Base-by-base conservation (phyloP, 1,139 yeast genomes). In the Lodderomyces metapsilosis region DNA sequence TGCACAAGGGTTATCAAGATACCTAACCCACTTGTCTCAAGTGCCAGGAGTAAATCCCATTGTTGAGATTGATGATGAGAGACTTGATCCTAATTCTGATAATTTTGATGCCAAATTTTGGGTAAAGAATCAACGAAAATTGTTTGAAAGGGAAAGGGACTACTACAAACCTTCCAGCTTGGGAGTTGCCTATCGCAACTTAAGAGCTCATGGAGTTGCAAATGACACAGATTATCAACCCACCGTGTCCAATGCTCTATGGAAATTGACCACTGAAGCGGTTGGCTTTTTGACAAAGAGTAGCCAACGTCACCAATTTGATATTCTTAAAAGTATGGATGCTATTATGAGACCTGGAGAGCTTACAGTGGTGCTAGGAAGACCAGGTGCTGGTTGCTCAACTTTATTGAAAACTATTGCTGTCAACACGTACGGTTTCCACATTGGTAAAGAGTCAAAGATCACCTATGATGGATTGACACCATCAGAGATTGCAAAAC, bases 141-240 rank as follows among this genome's bases (percentile, higher is more conserved):
- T 41, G 28, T 39, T 22, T 22, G 40, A 39, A 13, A 33, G 36
- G 2, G 33, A 42, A 23, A 22, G 40, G 4, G 39, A 43, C 3
- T 74, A 80, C 54, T 85, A 78, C 60, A 80, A 81, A 52, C 80
- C 80, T 11, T 71, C 80, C 30, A 70, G 77, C 13, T 64, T 86
- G 44, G 95, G 95, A 9, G 69, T 88, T 30, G 75, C 84, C 3
- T 88, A 82, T 71, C 74, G 76, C 45, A 65, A 85, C 52, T 64
- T 88, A 50, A 64, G 85, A 43, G 94, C 91, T 1, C 76, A 72
- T 49, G 96, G 96, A 45, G 74, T 75, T 45, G 89, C 92, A 9
- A 71, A 84, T 4, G 94, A 84, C 54, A 76, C 89, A 2, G 92
- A 86, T 54, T 88, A 84, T 62, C 95, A 87, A 61, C 68, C 84